A percentile compares a stretch with the other conserved stretches of the same genome.
These are phyloP conservation scores for Arctium minus DNA, from an alignment of 129 eudicot genomes.

Conservation along the genomic window DNA sequence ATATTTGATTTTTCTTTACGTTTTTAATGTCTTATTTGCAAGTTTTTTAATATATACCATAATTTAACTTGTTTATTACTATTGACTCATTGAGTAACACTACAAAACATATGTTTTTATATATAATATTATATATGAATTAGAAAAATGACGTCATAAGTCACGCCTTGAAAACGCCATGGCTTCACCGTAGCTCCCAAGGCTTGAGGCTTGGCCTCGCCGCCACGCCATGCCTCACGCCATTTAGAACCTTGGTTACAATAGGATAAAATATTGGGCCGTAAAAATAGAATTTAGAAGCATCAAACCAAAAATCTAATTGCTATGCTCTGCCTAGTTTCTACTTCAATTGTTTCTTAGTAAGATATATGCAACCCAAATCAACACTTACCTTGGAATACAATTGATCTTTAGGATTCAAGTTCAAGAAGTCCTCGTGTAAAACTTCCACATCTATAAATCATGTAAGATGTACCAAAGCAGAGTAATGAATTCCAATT, in stretches of 20 bases:
- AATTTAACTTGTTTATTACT: too few relatives aligned
- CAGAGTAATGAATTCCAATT: background rate
- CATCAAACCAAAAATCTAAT: background rate
- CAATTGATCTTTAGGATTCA: constrained; percentile 62
- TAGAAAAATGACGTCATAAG: too few relatives aligned
- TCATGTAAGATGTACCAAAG: constrained; percentile 44
- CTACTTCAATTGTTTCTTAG: background rate
- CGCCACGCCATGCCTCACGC: too few relatives aligned
- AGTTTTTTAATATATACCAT: too few relatives aligned
- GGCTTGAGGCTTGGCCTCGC: too few relatives aligned
- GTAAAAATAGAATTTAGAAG: background rate
- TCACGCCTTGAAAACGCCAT: too few relatives aligned
- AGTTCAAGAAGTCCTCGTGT: constrained; percentile 77
- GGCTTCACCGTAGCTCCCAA: too few relatives aligned
- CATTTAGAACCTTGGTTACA: background rate
- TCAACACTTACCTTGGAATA: constrained; percentile 60
- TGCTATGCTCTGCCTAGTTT: background rate
- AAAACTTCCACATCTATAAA: constrained; percentile 64
- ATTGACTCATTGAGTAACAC: too few relatives aligned
- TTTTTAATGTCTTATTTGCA: too few relatives aligned
- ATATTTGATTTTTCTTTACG: too few relatives aligned
- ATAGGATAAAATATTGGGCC: background rate
- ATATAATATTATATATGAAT: too few relatives aligned
- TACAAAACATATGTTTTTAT: too few relatives aligned
- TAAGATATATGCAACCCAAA: background rate